A percentile compares a stretch with the other conserved stretches of the same genome.
phyloP scores from a whole-genome alignment of 1,284 basidiomycete species.

The Tilletiopsis washingtonensis region DNA sequence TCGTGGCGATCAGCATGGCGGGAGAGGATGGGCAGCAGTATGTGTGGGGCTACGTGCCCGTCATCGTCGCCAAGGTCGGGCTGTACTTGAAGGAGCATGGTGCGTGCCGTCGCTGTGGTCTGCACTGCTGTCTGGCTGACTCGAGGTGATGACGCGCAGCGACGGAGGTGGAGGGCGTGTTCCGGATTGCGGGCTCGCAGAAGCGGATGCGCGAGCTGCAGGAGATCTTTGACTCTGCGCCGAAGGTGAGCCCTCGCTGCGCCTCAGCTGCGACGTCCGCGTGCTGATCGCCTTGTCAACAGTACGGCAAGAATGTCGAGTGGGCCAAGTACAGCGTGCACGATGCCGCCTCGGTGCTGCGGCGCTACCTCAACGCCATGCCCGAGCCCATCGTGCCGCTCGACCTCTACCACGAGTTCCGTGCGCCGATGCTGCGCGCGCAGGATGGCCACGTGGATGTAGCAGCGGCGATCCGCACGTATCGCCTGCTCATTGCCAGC shows the following conservation, averaged over 20 bases:
- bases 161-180: constrained; percentile 89
- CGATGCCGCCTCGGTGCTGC: constrained; percentile 91
- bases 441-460: constrained; percentile 22
- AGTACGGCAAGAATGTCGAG: constrained; percentile 87
- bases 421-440: constrained; percentile 57
- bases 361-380: constrained; percentile 91
- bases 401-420: constrained; percentile 79
- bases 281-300: constrained; percentile 48
- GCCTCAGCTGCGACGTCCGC: not conserved
- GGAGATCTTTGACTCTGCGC: constrained; percentile 76
- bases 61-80: constrained; percentile 92
- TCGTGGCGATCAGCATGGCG: constrained; percentile 89
- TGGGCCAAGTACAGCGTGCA: constrained; percentile 89
- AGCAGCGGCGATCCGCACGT: constrained; percentile 49
- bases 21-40: constrained; percentile 51
- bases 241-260: constrained; percentile 46
- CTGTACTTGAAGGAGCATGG: constrained; percentile 49
- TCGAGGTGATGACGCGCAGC: constrained; percentile 51
- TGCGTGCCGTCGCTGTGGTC: not conserved
- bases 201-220: constrained; percentile 95
- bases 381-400: constrained; percentile 86
- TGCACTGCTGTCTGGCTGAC: not conserved
- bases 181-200: constrained; percentile 66
- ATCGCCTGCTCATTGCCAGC: constrained; percentile 72
- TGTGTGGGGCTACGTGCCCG: constrained; percentile 70